Conservation (phyloP, 2,329 filamentous ascomycete genomes). For the Davidsoniella eucalypti region DNA sequence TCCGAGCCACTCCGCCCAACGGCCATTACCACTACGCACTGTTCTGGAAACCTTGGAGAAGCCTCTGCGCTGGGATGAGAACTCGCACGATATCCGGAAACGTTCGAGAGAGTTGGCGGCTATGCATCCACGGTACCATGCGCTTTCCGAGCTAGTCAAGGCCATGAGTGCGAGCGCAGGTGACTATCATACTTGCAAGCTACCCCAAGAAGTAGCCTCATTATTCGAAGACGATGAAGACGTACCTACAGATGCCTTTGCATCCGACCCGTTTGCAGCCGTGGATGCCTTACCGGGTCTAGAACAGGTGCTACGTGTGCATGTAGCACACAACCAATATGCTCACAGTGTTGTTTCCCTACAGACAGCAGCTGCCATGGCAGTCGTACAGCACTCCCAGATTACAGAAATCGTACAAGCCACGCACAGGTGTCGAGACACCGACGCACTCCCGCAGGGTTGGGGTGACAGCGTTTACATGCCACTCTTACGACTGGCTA, state of each 20-base stretch:
- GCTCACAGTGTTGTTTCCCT: slow-evolving; percentile 6
- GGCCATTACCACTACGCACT: slow-evolving; percentile 8
- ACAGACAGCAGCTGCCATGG: slow-evolving; percentile 9
- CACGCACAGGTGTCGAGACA: slow-evolving; percentile 7
- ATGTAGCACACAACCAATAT: slow-evolving; percentile 5
- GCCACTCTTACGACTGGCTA: slow-evolving; percentile 8
- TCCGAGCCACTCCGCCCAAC: background rate
- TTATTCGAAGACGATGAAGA: slow-evolving; percentile 8
- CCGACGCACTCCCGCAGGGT: slow-evolving; percentile 1
- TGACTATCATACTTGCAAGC: slow-evolving; percentile 8
- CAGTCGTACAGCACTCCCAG: slow-evolving; percentile 7
- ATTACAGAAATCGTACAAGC: slow-evolving; percentile 8
- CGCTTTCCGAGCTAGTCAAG: slow-evolving; percentile 1
- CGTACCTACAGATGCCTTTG: slow-evolving; percentile 10
- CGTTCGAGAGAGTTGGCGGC: slow-evolving; percentile 1
- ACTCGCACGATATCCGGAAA: slow-evolving; percentile 1
- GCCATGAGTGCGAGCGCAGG: slow-evolving; percentile 1
- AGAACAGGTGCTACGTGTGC: slow-evolving; percentile 3
- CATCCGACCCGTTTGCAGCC: slow-evolving; percentile 4
- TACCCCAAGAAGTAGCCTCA: slow-evolving; percentile 5
- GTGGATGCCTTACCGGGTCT: slow-evolving; percentile 7
- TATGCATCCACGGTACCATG: background rate
- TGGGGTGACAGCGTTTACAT: slow-evolving; percentile 9
- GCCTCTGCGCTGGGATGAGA: slow-evolving; percentile 5
- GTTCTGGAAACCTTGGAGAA: slow-evolving; percentile 8